Evolutionary conservation across 2,329 filamentous ascomycete species (phyloP).

Genomic region (Akanthomyces uredinophilus): DNA sequence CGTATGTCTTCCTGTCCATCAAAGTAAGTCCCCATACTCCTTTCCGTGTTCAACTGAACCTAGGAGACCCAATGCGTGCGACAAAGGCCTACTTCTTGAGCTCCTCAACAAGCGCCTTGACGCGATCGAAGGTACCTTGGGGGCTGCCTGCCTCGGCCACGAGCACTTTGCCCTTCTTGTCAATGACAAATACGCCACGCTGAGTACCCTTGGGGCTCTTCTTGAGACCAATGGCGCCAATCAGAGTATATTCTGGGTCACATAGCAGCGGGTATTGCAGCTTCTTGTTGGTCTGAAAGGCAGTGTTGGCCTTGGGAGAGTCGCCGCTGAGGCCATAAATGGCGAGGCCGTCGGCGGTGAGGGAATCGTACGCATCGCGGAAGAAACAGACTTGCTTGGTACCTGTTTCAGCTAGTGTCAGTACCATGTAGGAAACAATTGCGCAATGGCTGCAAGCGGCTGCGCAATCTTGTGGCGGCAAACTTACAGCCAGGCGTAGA

Average conservation of each 20-base stretch:
- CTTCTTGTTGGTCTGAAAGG: slow-evolving; percentile 86
- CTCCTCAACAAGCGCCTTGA: slow-evolving; percentile 62
- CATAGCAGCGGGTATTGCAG: slow-evolving; percentile 85
- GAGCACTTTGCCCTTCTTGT: slow-evolving; percentile 76
- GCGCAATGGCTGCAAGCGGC: not conserved
- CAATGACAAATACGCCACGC: slow-evolving; percentile 82
- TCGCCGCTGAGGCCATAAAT: slow-evolving; percentile 90
- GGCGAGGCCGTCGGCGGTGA: slow-evolving; percentile 73
- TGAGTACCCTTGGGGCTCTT: slow-evolving; percentile 76
- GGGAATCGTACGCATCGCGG: slow-evolving; percentile 72
- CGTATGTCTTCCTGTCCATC: not conserved
- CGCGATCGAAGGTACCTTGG: slow-evolving; percentile 69
- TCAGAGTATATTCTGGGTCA: slow-evolving; percentile 69
- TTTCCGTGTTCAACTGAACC: not conserved
- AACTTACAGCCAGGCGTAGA: slow-evolving; percentile 88
- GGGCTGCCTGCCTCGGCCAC: slow-evolving; percentile 71
- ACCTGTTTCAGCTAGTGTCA: slow-evolving; percentile 47
- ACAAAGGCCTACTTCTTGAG: slow-evolving; percentile 18
- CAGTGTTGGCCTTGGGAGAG: slow-evolving; percentile 84
- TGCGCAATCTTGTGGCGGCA: not conserved
- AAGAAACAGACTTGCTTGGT: slow-evolving; percentile 92
- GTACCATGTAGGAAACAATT: not conserved
- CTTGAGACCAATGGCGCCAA: slow-evolving; percentile 82
- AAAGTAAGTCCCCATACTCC: not conserved
- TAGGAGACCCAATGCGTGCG: not conserved